Conservation (phyloP, 495 filamentous ascomycete genomes). For the Annulohypoxylon stygium region DNA sequence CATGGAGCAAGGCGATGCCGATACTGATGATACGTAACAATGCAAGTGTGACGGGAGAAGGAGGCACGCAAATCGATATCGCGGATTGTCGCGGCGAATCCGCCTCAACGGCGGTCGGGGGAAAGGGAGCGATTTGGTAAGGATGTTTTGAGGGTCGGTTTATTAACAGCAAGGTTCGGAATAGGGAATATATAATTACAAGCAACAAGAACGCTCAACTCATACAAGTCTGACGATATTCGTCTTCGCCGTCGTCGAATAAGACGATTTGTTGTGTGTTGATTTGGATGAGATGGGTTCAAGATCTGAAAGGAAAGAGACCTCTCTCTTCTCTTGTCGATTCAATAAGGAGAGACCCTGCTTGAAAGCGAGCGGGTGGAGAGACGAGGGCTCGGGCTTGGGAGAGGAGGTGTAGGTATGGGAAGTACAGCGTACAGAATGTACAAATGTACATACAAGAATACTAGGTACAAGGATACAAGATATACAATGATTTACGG, state of each 20-base stretch:
- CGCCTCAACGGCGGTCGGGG: constrained; percentile 45
- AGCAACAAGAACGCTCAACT: constrained; percentile 28
- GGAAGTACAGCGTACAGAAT: neutral
- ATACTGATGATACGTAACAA: constrained; percentile 30
- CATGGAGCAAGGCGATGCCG: constrained; percentile 48
- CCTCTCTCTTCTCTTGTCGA: constrained; percentile 36
- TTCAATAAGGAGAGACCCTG: constrained; percentile 47
- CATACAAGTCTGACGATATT: constrained; percentile 24
- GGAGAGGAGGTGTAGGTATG: constrained; percentile 43
- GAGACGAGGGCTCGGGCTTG: constrained; percentile 46
- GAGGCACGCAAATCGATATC: constrained; percentile 46
- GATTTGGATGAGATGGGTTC: constrained; percentile 27
- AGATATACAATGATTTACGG: neutral
- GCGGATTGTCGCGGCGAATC: constrained; percentile 42
- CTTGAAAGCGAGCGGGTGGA: constrained; percentile 50
- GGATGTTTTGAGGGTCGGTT: constrained; percentile 26
- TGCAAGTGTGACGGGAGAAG: constrained; percentile 27
- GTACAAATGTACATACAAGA: neutral
- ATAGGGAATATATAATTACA: constrained; percentile 37
- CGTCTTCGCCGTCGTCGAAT: constrained; percentile 12
- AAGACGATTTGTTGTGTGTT: constrained; percentile 16
- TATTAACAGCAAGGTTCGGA: constrained; percentile 15
- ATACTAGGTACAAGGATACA: neutral
- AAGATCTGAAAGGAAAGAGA: constrained; percentile 29
- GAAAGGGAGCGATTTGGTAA: constrained; percentile 41